phyloP scores from a whole-genome alignment of 805 yeast genomes.

The Metschnikowia orientalis region DNA sequence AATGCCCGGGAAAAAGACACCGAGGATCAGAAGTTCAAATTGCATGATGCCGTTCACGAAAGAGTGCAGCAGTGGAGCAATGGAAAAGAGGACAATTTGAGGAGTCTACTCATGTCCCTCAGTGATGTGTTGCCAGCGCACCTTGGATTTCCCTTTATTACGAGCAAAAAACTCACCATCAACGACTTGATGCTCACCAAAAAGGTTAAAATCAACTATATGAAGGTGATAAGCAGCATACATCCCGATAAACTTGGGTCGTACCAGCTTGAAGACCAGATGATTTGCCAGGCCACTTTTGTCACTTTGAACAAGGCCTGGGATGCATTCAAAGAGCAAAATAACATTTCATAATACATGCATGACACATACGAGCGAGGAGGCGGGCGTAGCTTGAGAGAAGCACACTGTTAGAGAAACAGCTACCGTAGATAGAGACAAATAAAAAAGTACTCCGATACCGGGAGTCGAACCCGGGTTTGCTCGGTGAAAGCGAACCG shows the following conservation, averaged over 20 bases:
- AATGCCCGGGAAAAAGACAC: conserved; percentile 11
- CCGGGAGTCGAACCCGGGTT: conserved; percentile 86
- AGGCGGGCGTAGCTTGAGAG: no score
- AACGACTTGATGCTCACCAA: conserved; percentile 83
- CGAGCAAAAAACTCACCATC: conserved; percentile 44
- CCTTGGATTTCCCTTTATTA: conserved; percentile 28
- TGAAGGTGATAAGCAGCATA: conserved; percentile 73
- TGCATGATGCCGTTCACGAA: conserved; percentile 60
- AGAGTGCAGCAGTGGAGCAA: conserved; percentile 58
- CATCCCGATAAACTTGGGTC: conserved; percentile 79
- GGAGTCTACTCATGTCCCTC: conserved; percentile 70
- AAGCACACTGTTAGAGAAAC: no score
- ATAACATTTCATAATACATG: conserved; percentile 7
- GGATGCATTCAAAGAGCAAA: conserved; percentile 43
- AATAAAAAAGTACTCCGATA: conserved; percentile 52
- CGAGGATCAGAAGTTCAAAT: conserved; percentile 38
- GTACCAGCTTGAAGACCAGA: conserved; percentile 62
- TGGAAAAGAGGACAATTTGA: conserved; percentile 76
- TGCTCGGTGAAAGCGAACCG: conserved; percentile 83
- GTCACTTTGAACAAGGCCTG: conserved; percentile 82
- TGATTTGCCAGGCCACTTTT: conserved; percentile 86
- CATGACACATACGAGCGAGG: no score
- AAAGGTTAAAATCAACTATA: conserved; percentile 78
- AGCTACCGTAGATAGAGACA: no score
- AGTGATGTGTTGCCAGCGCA: conserved; percentile 53